A percentile compares a stretch with the other conserved stretches of the same genome.
phyloP scores from a whole-genome alignment of 202 grass and related monocot genomes.

The Carex arenaria region DNA sequence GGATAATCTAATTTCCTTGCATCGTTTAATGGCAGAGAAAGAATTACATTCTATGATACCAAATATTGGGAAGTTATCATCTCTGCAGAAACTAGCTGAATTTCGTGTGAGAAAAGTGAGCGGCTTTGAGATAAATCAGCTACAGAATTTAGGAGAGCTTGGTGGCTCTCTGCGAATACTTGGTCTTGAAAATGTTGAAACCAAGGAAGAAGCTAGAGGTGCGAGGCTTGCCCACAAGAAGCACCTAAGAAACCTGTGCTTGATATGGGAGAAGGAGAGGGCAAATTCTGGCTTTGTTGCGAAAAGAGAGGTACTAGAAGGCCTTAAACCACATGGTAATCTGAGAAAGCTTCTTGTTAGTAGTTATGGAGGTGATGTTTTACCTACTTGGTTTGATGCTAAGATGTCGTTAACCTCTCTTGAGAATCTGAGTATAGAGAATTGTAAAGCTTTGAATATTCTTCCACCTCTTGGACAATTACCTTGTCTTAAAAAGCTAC shows the following conservation, averaged over 20 bases:
- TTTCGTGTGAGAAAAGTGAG: not conserved
- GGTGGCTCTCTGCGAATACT: conserved; percentile 20
- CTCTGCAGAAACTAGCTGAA: not conserved
- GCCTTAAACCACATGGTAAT: conserved; percentile 34
- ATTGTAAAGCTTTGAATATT: conserved; percentile 24
- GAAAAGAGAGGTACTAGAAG: conserved; percentile 32
- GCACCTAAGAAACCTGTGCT: conserved; percentile 29
- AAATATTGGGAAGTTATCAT: conserved; percentile 18
- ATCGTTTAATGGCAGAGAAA: conserved; percentile 4
- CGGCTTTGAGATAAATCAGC: conserved; percentile 31
- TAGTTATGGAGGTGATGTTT: conserved; percentile 30
- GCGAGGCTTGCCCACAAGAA: conserved; percentile 45
- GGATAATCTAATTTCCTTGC: conserved; percentile 24
- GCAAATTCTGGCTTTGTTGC: not conserved
- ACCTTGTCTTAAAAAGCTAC: conserved; percentile 33
- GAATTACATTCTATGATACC: conserved; percentile 10
- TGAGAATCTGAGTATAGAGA: conserved; percentile 29
- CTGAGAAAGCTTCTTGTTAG: conserved; percentile 28
- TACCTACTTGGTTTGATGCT: conserved; percentile 28
- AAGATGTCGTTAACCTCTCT: conserved; percentile 19
- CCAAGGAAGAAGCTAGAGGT: conserved; percentile 22
- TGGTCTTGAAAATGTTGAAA: conserved; percentile 26
- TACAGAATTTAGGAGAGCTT: conserved; percentile 33
- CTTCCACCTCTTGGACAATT: conserved; percentile 40
- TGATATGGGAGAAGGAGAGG: conserved; percentile 30